Conservation (phyloP, 805 yeast genomes). For the Ogataea philodendri region DNA sequence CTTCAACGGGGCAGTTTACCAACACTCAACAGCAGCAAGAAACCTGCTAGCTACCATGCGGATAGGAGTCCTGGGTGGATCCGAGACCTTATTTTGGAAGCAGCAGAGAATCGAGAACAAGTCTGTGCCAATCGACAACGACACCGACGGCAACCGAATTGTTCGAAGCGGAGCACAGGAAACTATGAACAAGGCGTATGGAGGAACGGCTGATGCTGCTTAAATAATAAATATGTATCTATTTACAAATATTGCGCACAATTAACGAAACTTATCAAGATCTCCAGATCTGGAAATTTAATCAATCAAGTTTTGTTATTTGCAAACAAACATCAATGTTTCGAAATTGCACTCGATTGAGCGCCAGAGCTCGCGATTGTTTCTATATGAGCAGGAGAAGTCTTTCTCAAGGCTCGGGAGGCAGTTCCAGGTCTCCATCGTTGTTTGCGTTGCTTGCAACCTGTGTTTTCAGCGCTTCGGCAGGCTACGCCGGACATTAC, state of each 20-base stretch:
- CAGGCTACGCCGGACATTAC: slow-evolving; percentile 1
- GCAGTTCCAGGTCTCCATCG: too few relatives aligned
- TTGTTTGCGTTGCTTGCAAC: neutral
- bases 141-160: slow-evolving; percentile 52
- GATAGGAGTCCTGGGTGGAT: slow-evolving; percentile 81
- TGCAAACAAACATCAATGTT: too few relatives aligned
- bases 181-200: slow-evolving; percentile 39
- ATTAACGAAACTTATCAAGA: neutral
- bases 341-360: too few relatives aligned
- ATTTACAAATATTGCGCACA: neutral
- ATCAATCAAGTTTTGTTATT: too few relatives aligned
- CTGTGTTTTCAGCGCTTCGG: slow-evolving; percentile 2
- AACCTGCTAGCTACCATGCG: slow-evolving; percentile 91
- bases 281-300: neutral
- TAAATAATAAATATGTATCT: slow-evolving; percentile 18
- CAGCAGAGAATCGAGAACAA: slow-evolving; percentile 65
- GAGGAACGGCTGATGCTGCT: slow-evolving; percentile 62
- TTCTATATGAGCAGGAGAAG: too few relatives aligned
- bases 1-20: slow-evolving; percentile 91
- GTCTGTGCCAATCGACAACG: slow-evolving; percentile 54
- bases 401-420: too few relatives aligned
- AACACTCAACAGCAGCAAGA: slow-evolving; percentile 90
- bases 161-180: slow-evolving; percentile 64
- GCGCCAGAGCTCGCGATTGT: too few relatives aligned
- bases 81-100: slow-evolving; percentile 82